Conservation (phyloP, 805 yeast species). For the Lipomyces chichibuensis region DNA sequence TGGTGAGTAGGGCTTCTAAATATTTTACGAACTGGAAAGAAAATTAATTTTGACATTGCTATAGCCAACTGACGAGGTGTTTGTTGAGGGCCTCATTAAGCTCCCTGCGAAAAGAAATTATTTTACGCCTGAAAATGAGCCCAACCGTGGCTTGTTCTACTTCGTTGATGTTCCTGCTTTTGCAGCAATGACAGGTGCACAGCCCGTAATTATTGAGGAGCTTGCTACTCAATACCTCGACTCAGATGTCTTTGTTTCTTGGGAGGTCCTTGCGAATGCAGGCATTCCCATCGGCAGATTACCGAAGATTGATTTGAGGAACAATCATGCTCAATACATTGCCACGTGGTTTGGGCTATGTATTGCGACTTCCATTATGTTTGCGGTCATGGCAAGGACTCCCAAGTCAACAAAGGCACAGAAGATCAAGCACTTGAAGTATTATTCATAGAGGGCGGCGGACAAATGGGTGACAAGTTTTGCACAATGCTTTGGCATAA, state of each 20-base stretch:
- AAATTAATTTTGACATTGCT: not conserved
- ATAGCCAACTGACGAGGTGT: conserved; percentile 68
- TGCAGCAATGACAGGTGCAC: conserved; percentile 66
- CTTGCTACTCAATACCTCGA: conserved; percentile 50
- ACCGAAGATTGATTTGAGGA: conserved; percentile 80
- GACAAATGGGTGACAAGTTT: not conserved
- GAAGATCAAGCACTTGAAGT: conserved; percentile 25
- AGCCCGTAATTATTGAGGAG: conserved; percentile 78
- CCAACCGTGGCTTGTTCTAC: conserved; percentile 69
- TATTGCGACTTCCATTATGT: conserved; percentile 68
- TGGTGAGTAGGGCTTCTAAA: conserved; percentile 38
- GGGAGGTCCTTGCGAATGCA: conserved; percentile 59
- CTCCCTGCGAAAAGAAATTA: conserved; percentile 53
- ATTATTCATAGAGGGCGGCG: conserved; percentile 13
- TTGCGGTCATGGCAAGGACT: conserved; percentile 57
- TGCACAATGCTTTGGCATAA: not conserved
- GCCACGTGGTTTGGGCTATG: conserved; percentile 95
- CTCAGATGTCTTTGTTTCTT: conserved; percentile 27
- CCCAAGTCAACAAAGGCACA: conserved; percentile 28
- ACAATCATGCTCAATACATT: conserved; percentile 88
- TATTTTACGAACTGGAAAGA: not conserved
- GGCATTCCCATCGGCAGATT: conserved; percentile 90
- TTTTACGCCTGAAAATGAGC: conserved; percentile 72
- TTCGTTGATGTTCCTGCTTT: conserved; percentile 81
- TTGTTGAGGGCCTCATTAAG: conserved; percentile 69